Conservation (phyloP, 1,284 basidiomycete genomes). For the Moniliella sp. region DNA sequence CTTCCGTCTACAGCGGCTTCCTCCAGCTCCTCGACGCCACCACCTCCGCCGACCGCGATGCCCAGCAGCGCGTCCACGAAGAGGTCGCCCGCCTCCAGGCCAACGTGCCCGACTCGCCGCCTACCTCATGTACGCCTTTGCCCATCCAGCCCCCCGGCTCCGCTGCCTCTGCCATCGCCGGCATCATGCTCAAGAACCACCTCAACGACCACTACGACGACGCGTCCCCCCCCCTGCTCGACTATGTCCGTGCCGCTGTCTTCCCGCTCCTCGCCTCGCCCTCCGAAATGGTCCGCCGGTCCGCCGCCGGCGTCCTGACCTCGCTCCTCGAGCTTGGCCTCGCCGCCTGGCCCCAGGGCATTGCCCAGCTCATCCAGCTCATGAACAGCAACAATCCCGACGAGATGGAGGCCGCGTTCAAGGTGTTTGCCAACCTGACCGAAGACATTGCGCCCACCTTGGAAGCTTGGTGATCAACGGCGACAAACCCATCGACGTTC, state of each 20-base stretch:
- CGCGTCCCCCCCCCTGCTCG: constrained; percentile 19
- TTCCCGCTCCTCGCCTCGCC: constrained; percentile 22
- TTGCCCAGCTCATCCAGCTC: constrained; percentile 19
- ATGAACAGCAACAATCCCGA: constrained; percentile 16
- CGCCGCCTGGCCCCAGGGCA: constrained; percentile 24
- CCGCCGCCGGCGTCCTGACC: constrained; percentile 29
- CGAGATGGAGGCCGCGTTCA: constrained; percentile 53
- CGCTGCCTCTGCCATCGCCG: constrained; percentile 77
- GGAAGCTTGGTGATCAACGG: constrained; percentile 60
- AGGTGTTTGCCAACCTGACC: constrained; percentile 79
- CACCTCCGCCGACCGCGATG: too few species aligned
- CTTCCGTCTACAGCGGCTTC: too few species aligned
- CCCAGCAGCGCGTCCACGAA: too few species aligned
- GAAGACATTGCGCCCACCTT: constrained; percentile 89
- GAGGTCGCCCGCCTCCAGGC: too few species aligned
- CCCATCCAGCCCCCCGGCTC: constrained; percentile 59
- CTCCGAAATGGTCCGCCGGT: constrained; percentile 27
- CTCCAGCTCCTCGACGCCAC: too few species aligned
- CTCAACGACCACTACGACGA: constrained; percentile 29
- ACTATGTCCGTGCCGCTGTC: constrained; percentile 26
- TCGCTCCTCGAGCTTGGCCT: constrained; percentile 29
- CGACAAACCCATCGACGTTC: constrained; percentile 23
- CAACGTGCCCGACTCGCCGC: constrained; percentile 44
- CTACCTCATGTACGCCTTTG: constrained; percentile 80
- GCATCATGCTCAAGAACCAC: constrained; percentile 90